Evolutionary conservation across 2,329 filamentous ascomycete genomes (phyloP).

Genomic region (Aspergillus sp.): DNA sequence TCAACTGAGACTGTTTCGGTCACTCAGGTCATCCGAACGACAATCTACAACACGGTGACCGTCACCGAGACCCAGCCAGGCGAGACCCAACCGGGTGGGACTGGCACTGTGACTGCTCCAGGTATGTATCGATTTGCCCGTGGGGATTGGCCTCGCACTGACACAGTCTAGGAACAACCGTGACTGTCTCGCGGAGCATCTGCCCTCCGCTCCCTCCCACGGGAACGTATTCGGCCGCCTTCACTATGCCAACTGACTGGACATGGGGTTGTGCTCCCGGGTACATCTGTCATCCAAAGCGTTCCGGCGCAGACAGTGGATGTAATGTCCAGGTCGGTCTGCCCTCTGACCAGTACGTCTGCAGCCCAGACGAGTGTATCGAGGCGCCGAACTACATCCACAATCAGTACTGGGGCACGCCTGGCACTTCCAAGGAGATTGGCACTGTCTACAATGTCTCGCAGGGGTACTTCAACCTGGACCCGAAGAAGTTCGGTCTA

Average conservation of each 20-base stretch:
- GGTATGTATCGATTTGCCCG: background rate
- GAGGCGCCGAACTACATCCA: constrained; percentile 26
- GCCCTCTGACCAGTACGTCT: constrained; percentile 36
- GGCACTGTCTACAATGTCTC: constrained; percentile 46
- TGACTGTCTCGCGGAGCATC: constrained; percentile 16
- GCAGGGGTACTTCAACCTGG: constrained; percentile 62
- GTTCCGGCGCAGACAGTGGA: constrained; percentile 20
- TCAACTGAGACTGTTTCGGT: constrained; percentile 7
- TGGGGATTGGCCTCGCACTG: no score
- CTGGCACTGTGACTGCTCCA: constrained; percentile 5
- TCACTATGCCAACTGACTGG: constrained; percentile 27
- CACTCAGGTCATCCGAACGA: constrained; percentile 17
- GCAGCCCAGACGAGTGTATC: constrained; percentile 39
- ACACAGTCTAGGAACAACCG: constrained; percentile 6
- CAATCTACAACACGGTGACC: constrained; percentile 12
- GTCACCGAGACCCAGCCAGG: constrained; percentile 1
- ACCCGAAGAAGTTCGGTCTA: constrained; percentile 61
- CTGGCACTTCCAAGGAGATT: constrained; percentile 18
- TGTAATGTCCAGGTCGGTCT: constrained; percentile 41
- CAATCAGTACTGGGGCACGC: constrained; percentile 25
- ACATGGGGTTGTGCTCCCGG: constrained; percentile 44
- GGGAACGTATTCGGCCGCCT: constrained; percentile 28
- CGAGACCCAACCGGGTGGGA: background rate
- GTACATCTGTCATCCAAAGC: constrained; percentile 38
- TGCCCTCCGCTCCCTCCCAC: constrained; percentile 31